A percentile compares a stretch with the other conserved stretches of the same genome.
phyloP scores from a whole-genome alignment of 306 rosid genomes.

The Trifolium repens region DNA sequence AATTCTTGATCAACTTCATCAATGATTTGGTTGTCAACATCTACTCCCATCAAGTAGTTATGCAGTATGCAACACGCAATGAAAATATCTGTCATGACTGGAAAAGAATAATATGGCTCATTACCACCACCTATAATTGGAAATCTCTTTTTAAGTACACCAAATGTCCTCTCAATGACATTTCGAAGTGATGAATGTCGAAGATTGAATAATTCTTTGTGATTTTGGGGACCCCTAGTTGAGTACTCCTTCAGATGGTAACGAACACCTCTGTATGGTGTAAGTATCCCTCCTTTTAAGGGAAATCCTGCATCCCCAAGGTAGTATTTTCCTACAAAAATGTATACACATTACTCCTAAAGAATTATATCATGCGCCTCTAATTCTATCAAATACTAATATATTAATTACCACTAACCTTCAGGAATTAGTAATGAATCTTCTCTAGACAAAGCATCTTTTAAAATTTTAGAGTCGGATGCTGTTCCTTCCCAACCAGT shows the following conservation, averaged over 20 bases:
- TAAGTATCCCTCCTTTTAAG: neutral
- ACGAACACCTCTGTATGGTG: constrained; percentile 5
- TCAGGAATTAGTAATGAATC: neutral
- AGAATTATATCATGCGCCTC: neutral
- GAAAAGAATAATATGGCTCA: neutral
- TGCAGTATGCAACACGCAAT: neutral
- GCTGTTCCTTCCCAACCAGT: neutral
- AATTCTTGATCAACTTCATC: neutral
- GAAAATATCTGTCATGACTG: neutral
- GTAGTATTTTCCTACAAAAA: neutral
- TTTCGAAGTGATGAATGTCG: neutral
- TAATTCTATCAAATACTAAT: too few species aligned
- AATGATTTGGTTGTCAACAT: neutral
- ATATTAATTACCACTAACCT: neutral
- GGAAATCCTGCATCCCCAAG: neutral
- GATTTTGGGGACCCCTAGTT: neutral
- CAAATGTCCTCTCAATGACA: neutral
- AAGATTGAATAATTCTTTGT: neutral
- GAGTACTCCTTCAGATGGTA: constrained; percentile 3
- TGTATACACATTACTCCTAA: neutral
- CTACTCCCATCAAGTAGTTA: neutral
- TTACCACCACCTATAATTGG: neutral
- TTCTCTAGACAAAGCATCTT: neutral
- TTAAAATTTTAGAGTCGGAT: neutral
- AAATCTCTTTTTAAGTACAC: neutral